Conservation (phyloP, 805 yeast species). For the Torulaspora delbrueckii region DNA sequence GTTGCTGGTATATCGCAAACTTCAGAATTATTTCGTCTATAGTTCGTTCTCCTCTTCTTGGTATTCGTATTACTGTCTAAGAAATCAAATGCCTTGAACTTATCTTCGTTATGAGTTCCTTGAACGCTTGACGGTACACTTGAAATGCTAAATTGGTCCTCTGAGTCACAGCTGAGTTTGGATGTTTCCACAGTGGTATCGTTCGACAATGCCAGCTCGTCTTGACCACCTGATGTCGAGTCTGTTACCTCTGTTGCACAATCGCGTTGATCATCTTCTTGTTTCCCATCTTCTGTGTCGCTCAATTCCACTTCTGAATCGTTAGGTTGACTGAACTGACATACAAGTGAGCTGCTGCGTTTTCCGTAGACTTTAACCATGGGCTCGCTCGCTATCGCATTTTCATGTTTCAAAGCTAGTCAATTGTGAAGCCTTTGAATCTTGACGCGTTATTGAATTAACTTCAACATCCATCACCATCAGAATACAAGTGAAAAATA, state of each 20-base stretch:
- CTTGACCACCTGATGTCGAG: neutral
- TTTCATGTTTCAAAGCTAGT: neutral
- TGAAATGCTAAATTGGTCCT: neutral
- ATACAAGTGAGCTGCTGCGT: slow-evolving; percentile 14
- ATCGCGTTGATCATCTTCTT: neutral
- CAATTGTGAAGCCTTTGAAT: neutral
- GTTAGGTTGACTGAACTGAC: slow-evolving; percentile 6
- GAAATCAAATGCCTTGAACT: slow-evolving; percentile 23
- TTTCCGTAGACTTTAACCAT: slow-evolving; percentile 24
- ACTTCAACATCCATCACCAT: neutral
- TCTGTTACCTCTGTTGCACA: neutral
- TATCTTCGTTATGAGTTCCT: neutral
- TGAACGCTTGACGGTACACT: slow-evolving; percentile 1
- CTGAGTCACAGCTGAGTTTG: neutral
- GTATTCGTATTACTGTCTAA: slow-evolving; percentile 16
- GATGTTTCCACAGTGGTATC: neutral
- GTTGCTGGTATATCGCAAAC: neutral
- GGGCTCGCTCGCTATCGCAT: slow-evolving; percentile 1
- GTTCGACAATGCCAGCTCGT: neutral
- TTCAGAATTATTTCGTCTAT: slow-evolving; percentile 3
- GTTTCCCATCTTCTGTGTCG: slow-evolving; percentile 11
- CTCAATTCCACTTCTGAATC: slow-evolving; percentile 16
- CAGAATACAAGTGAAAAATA: neutral
- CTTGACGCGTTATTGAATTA: slow-evolving; percentile 5
- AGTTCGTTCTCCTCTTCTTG: slow-evolving; percentile 18